Evolutionary conservation across 1,139 yeast species (phyloP).

Genomic region (Tardiomyces depauwii): DNA sequence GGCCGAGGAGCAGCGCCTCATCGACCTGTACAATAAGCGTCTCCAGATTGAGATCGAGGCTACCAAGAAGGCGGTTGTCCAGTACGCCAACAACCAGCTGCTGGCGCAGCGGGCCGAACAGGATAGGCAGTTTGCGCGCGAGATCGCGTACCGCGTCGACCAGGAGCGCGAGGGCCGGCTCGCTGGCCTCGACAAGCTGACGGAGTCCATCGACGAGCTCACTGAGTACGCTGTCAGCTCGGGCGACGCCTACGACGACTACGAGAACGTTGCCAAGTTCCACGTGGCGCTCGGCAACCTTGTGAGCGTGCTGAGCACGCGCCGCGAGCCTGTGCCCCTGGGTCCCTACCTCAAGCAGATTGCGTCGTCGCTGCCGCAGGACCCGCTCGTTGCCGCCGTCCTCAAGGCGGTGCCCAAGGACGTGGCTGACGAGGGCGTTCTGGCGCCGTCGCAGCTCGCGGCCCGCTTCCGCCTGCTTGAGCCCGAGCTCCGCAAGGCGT

Average conservation of each 20-base stretch:
- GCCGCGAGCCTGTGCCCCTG: conserved; percentile 24
- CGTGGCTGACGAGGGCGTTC: conserved; percentile 44
- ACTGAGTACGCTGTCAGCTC: conserved; percentile 50
- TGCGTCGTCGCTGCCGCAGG: conserved; percentile 34
- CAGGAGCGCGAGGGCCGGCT: conserved; percentile 75
- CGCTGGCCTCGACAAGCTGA: conserved; percentile 52
- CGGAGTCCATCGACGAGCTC: conserved; percentile 44
- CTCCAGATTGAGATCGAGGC: conserved; percentile 59
- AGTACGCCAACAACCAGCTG: conserved; percentile 71
- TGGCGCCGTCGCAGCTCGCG: conserved; percentile 37
- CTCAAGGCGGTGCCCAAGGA: conserved; percentile 36
- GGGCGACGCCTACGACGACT: conserved; percentile 43
- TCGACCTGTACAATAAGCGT: conserved; percentile 48
- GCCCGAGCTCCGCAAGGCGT: conserved; percentile 82
- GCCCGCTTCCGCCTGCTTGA: conserved; percentile 68
- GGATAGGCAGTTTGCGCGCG: conserved; percentile 57
- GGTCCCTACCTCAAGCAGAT: conserved; percentile 27
- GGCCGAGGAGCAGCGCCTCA: conserved; percentile 51
- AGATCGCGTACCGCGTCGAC: conserved; percentile 56
- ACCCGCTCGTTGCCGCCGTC: conserved; percentile 36
- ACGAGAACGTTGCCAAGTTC: conserved; percentile 45
- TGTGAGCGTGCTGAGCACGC: conserved; percentile 12
- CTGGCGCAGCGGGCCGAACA: conserved; percentile 61
- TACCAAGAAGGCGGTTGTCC: conserved; percentile 53
- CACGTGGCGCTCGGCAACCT: conserved; percentile 46